Percentiles rank a stretch among this genome's conserved stretches.
phyloP scores from a whole-genome alignment of 768 basidiomycete species.

The Leccinum aurantiacum region DNA sequence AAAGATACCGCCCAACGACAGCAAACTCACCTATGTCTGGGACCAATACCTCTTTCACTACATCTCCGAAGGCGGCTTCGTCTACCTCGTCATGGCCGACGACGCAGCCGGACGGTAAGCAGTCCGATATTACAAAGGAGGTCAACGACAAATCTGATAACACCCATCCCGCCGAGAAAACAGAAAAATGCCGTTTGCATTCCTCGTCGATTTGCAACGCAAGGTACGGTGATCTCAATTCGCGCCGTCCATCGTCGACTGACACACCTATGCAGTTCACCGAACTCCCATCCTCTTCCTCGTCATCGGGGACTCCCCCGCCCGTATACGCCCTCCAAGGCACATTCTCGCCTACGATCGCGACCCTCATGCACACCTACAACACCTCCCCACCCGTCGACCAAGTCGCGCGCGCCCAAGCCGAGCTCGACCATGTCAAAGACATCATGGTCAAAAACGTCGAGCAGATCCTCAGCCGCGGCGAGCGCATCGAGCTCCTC shows the following conservation, averaged over 20 bases:
- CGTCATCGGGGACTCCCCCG: constrained; percentile 16
- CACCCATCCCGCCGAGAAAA: background rate
- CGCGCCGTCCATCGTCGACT: background rate
- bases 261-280: constrained; percentile 45
- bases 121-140: background rate
- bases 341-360: constrained; percentile 66
- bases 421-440: constrained; percentile 87
- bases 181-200: constrained; percentile 92
- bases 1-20: constrained; percentile 91
- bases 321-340: constrained; percentile 71
- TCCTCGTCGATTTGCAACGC: constrained; percentile 82
- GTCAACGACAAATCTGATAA: background rate
- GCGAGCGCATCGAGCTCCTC: constrained; percentile 92
- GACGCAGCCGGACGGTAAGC: constrained; percentile 84
- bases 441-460: constrained; percentile 99
- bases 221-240: constrained; percentile 43
- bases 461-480: constrained; percentile 90
- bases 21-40: constrained; percentile 86
- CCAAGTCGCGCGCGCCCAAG: constrained; percentile 86
- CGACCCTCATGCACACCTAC: constrained; percentile 80
- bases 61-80: constrained; percentile 82
- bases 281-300: constrained; percentile 63
- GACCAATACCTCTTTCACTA: constrained; percentile 95
- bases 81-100: constrained; percentile 93
- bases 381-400: constrained; percentile 87